Evolutionary conservation across 108 stramenopile species (phyloP).

Genomic region (Cyclotella kingstonii): DNA sequence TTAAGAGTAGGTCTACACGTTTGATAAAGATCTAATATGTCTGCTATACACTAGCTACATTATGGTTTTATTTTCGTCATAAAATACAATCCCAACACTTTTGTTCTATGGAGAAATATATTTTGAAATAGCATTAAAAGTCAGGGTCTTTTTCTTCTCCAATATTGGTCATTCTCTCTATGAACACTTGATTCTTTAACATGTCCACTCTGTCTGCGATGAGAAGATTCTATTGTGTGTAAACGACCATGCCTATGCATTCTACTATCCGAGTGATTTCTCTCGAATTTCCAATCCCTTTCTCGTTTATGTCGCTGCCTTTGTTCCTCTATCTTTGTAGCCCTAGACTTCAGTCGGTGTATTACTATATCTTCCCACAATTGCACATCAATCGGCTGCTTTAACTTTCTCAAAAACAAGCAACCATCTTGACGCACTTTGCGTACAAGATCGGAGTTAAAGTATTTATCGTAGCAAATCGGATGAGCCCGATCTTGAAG

Average conservation of each 20-base stretch:
- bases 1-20: background rate
- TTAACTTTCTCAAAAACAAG: slow-evolving; percentile 54
- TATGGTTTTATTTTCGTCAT: too few relatives aligned
- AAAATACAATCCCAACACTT: too few relatives aligned
- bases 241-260: background rate
- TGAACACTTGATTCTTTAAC: too few relatives aligned
- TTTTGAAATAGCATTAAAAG: too few relatives aligned
- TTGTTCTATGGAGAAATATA: too few relatives aligned
- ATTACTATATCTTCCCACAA: slow-evolving; percentile 43
- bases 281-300: slow-evolving; percentile 4
- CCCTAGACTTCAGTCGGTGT: slow-evolving; percentile 5
- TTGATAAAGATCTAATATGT: background rate
- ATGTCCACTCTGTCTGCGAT: too few relatives aligned
- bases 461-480: slow-evolving; percentile 43
- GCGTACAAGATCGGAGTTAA: slow-evolving; percentile 35
- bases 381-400: slow-evolving; percentile 16
- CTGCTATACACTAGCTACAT: too few relatives aligned
- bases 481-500: slow-evolving; percentile 55
- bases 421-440: slow-evolving; percentile 32
- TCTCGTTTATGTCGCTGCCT: background rate
- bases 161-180: background rate
- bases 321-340: background rate
- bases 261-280: background rate
- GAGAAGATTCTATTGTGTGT: background rate
- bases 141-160: slow-evolving; percentile 17